These are phyloP conservation scores for Paspalum notatum DNA, from an alignment of 176 grass and related monocot genomes.

Conservation along the genomic window DNA sequence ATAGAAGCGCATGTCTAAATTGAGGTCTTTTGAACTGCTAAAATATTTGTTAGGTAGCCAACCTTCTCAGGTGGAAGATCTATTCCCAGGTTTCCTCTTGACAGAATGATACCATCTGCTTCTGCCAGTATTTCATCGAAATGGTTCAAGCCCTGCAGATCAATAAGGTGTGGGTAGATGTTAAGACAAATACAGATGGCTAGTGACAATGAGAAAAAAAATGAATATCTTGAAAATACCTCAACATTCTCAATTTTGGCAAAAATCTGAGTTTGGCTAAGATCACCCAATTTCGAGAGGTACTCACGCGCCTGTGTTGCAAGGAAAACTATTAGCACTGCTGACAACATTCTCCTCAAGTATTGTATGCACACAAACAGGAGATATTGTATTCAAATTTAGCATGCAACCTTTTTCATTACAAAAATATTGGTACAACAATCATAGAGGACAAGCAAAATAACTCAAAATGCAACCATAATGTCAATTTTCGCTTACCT, in stretches of 20 bases:
- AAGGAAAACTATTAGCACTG: background rate
- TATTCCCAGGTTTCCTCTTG: slow-evolving; percentile 94
- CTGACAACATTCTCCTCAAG: slow-evolving; percentile 20
- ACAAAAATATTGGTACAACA: background rate
- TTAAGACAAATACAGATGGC: slow-evolving; percentile 3
- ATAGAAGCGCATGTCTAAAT: background rate
- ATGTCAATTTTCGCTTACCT: slow-evolving; percentile 52
- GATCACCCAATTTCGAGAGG: slow-evolving; percentile 86
- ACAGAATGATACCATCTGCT: slow-evolving; percentile 97
- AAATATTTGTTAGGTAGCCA: slow-evolving; percentile 14
- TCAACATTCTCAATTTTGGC: slow-evolving; percentile 98
- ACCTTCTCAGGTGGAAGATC: slow-evolving; percentile 99
- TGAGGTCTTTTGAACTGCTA: background rate
- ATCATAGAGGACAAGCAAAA: background rate
- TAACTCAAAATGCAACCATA: slow-evolving; percentile 22
- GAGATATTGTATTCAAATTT: slow-evolving; percentile 14
- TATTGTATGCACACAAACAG: slow-evolving; percentile 10
- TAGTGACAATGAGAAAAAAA: slow-evolving; percentile 1
- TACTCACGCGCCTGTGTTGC: slow-evolving; percentile 70
- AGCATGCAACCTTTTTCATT: slow-evolving; percentile 20
- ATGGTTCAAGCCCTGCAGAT: slow-evolving; percentile 87
- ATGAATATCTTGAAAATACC: slow-evolving; percentile 49
- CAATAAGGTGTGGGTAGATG: slow-evolving; percentile 30
- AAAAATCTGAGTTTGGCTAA: slow-evolving; percentile 95
- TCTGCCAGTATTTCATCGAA: slow-evolving; percentile 95